Conservation (phyloP, 2,329 filamentous ascomycete species). For the Gaeumannomyces sp. region DNA sequence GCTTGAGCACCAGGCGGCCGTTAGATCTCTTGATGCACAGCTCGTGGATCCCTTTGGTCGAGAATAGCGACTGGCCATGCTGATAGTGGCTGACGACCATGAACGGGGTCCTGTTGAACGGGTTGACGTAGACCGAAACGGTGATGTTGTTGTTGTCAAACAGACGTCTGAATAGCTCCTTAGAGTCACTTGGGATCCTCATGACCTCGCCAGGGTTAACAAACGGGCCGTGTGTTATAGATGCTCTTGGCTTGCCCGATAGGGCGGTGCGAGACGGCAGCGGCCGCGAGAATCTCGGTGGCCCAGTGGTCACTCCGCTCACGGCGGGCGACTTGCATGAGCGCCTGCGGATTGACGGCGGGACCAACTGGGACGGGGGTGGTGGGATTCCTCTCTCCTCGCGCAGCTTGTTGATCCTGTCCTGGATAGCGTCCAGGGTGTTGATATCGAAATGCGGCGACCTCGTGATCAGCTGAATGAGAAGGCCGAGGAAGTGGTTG, state of each 20-base stretch:
- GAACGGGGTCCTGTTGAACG: constrained; percentile 35
- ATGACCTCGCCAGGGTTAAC: constrained; percentile 34
- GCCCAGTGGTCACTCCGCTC: constrained; percentile 44
- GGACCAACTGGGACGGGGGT: constrained; percentile 12
- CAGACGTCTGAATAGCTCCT: constrained; percentile 44
- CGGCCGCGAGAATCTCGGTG: constrained; percentile 50
- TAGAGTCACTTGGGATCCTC: constrained; percentile 38
- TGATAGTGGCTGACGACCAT: constrained; percentile 40
- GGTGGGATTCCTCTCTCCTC: constrained; percentile 45
- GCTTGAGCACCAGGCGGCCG: constrained; percentile 42
- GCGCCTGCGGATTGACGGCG: constrained; percentile 4
- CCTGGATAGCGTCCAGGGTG: constrained; percentile 41
- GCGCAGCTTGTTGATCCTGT: constrained; percentile 45
- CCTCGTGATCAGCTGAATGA: constrained; percentile 44
- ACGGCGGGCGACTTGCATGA: constrained; percentile 5
- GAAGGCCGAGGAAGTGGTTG: constrained; percentile 44
- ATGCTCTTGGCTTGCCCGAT: constrained; percentile 26
- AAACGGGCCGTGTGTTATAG: constrained; percentile 32
- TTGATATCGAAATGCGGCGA: constrained; percentile 51
- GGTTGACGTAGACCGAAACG: constrained; percentile 44
- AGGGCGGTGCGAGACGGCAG: constrained; percentile 45
- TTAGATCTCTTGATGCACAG: constrained; percentile 43
- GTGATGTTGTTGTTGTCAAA: constrained; percentile 52
- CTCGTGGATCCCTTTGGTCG: constrained; percentile 47
- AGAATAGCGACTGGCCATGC: constrained; percentile 36